Evolutionary conservation across 805 yeast genomes (phyloP), one percentile per base, ranked within the genome.

Genomic region (Myxozyma mucilagina): DNA sequence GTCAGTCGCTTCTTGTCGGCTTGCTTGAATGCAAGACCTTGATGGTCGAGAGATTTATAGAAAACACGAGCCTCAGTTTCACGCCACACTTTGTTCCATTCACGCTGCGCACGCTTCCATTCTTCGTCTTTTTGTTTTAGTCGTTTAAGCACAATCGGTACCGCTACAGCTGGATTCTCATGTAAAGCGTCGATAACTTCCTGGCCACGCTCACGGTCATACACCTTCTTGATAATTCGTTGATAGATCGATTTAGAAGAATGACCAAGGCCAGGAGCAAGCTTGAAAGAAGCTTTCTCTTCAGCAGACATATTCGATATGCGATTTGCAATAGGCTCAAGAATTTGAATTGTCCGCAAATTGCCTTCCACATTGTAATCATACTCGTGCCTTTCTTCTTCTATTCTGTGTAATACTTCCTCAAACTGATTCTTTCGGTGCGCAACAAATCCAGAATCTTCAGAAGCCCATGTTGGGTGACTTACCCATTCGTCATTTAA

Each of bases 381-480:
- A 74, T 92, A 94, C 74, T 94, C 99, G 68, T 92, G 96, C 72
- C 99, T 85, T 76, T 94, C 99, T 73, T 94, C 99, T 75, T 94
- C 99, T 60, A 92, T 90, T 73, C 96, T 87, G 78, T 91, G 92
- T 57, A 94, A 76, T 53, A 94, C 89, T 74, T 94, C 99, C 75
- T 94, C 99, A 73, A 93, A 94, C 76, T 94, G 99, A 73, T 94
- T 94, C 75, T 94, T 94, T 67, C 98, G 84, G 74, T 94, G 99
- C n/a, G 99, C 97, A 72, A 94, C 92, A 70, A 93, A 94, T 0
- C 99, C 99, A 11, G 97, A 89, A 74, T 94, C 99, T 74, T 94
- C 99, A 0, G 98, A 93, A 3, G 98, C 99, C 99, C 99, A 94
- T n/a, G 97, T 96, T 24, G 99, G 99, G 75, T 94, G 98, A 6